Conservation (phyloP, 2,329 filamentous ascomycete species). For the Xylaria multiplex region DNA sequence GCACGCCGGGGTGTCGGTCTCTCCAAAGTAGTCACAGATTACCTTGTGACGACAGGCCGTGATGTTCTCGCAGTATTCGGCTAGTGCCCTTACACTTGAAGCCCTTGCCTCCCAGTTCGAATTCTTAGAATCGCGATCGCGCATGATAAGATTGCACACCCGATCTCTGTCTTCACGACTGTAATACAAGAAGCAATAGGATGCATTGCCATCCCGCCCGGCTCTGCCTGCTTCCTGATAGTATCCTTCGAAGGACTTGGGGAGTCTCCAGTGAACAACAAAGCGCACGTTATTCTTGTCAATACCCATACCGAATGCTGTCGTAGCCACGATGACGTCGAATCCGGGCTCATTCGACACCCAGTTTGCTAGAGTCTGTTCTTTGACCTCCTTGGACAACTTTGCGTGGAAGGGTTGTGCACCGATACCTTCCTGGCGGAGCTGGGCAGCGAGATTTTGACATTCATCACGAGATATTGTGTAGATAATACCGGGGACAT, state of each 20-base stretch:
- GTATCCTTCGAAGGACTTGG: conserved; percentile 94
- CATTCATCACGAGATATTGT: conserved; percentile 80
- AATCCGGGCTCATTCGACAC: conserved; percentile 78
- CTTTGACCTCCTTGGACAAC: conserved; percentile 73
- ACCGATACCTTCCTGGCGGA: conserved; percentile 75
- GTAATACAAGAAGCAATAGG: conserved; percentile 90
- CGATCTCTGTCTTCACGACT: conserved; percentile 86
- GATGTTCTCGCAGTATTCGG: conserved; percentile 84
- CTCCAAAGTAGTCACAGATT: conserved; percentile 82
- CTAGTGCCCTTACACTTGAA: conserved; percentile 73
- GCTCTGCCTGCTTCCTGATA: conserved; percentile 96
- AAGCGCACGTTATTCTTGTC: conserved; percentile 96
- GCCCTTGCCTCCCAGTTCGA: conserved; percentile 62
- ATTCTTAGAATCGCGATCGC: conserved; percentile 57
- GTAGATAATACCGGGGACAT: conserved; percentile 82
- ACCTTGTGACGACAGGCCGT: conserved; percentile 77
- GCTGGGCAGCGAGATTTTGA: conserved; percentile 72
- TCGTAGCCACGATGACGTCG: conserved; percentile 93
- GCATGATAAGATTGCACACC: conserved; percentile 66
- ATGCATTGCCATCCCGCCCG: conserved; percentile 87
- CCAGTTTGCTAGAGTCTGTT: conserved; percentile 77
- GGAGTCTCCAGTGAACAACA: conserved; percentile 92
- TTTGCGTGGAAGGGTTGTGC: conserved; percentile 79
- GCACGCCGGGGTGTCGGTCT: conserved; percentile 67
- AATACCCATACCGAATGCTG: conserved; percentile 97